Evolutionary conservation across 305 asterid species (phyloP).

Genomic region (Rubia tinctorum): DNA sequence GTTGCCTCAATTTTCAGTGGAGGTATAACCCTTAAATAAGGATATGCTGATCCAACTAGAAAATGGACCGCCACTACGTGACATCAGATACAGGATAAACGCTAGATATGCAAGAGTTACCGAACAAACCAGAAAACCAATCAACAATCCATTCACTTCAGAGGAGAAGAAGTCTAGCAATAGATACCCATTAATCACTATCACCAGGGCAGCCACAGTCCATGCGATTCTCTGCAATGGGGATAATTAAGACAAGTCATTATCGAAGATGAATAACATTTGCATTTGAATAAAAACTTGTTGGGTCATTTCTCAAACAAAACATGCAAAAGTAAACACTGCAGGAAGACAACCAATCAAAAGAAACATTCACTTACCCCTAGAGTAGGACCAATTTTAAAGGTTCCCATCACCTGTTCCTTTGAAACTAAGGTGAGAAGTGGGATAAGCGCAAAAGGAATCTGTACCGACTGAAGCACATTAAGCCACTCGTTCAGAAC

Average conservation of each 20-base stretch:
- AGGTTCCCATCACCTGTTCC: slow-evolving; percentile 79
- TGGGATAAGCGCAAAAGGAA: slow-evolving; percentile 94
- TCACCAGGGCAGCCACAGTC: slow-evolving; percentile 89
- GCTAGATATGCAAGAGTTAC: slow-evolving; percentile 62
- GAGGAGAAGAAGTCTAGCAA: slow-evolving; percentile 72
- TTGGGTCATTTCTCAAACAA: not conserved
- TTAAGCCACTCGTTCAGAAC: slow-evolving; percentile 94
- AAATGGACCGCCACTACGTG: slow-evolving; percentile 44
- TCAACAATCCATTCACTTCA: slow-evolving; percentile 63
- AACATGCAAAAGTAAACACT: not conserved
- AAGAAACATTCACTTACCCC: slow-evolving; percentile 43
- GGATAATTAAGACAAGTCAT: not conserved
- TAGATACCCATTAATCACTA: slow-evolving; percentile 89
- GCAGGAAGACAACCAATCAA: not conserved
- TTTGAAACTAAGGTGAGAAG: slow-evolving; percentile 88
- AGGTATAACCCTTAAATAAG: slow-evolving; percentile 32
- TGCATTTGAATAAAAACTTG: not conserved
- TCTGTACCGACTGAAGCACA: slow-evolving; percentile 90
- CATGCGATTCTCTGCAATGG: slow-evolving; percentile 67
- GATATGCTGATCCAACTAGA: slow-evolving; percentile 40
- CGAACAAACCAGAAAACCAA: slow-evolving; percentile 49
- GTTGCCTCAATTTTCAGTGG: slow-evolving; percentile 31
- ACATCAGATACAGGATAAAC: slow-evolving; percentile 67
- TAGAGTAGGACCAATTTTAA: slow-evolving; percentile 61
- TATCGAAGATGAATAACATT: not conserved